Evolutionary conservation across 345 rosid genomes (phyloP).

Genomic region (Eucalyptus erythrocorys): DNA sequence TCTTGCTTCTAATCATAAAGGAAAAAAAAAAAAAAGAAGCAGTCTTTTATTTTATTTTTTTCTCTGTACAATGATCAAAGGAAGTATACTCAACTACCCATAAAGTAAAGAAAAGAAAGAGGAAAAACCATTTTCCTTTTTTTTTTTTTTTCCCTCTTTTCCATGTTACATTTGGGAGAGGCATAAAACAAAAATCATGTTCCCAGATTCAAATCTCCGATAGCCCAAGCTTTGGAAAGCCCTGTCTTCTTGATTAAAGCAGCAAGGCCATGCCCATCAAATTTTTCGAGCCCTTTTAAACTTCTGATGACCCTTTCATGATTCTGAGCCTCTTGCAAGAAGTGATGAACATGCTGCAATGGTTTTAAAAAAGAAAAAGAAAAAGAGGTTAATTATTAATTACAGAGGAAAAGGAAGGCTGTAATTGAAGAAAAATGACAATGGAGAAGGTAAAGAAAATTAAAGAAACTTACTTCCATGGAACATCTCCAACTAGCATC

Average conservation of each 20-base stretch:
- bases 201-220: not conserved
- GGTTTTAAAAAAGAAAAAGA: not conserved
- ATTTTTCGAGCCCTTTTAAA: not conserved
- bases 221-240: not conserved
- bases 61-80: not conserved
- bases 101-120: not conserved
- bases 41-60: not conserved
- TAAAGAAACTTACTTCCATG: slow-evolving; percentile 44
- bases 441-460: not conserved
- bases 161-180: not conserved
- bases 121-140: not conserved
- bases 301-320: slow-evolving; percentile 66
- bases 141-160: not conserved
- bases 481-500: slow-evolving; percentile 92
- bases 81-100: not conserved
- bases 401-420: not conserved
- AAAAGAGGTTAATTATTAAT: not conserved
- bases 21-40: not conserved
- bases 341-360: slow-evolving; percentile 67
- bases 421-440: not conserved
- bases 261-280: not conserved
- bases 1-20: not conserved
- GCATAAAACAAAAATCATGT: not conserved
- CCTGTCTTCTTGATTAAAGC: not conserved
- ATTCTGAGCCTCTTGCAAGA: slow-evolving; percentile 84